Base-by-base conservation (phyloP, 1,139 yeast species). In the Martiniozyma asiatica region DNA sequence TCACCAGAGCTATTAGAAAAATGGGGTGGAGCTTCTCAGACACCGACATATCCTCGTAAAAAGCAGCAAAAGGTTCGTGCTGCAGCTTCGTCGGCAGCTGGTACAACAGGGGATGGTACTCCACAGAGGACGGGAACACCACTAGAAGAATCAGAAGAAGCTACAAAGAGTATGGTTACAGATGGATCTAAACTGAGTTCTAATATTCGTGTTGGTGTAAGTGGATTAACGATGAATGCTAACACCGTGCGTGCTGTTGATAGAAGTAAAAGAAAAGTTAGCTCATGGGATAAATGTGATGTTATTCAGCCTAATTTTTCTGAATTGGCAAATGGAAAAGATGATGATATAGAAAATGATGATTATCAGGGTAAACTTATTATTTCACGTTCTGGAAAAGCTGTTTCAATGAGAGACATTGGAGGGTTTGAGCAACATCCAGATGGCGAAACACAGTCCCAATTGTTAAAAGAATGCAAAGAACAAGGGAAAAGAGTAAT, bases 161-260 rank as follows among this genome's bases (percentile, higher is more conserved):
- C 8, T 6, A 8, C 6, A 17, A 8, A 6, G 6, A 17, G 18
- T 6, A 17, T 8, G n/a, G 14, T 15, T 11, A 26, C 20, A 14
- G 14, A 17, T 11, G 26, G 26, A 8, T 14, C 33, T 7, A 36
- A 35, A 13, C 18, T 36, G 11, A 31, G 35, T n/a, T 29, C 40
- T 6, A 35, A 31, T 20, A 32, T 37, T 6, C 33, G 44, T 22
- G 38, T 36, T 18, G 39, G 38, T 30, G 22, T 39, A 3, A 31
- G 36, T 22, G 44, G 44, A 3, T 27, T 40, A 14, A 32, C 33
- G 4, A 41, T 39, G 43, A 39, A 39, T 15, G 24, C 43, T 1
- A 32, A 28, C 13, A 36, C 38, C 11, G 33, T 36, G 2, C 27
- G 43, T n/a, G 41, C 37, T 10, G 22, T 42, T 3, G 46, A 41